Evolutionary conservation across 2,329 filamentous ascomycete species (phyloP).

Genomic region (Ophiosphaerella korrae): DNA sequence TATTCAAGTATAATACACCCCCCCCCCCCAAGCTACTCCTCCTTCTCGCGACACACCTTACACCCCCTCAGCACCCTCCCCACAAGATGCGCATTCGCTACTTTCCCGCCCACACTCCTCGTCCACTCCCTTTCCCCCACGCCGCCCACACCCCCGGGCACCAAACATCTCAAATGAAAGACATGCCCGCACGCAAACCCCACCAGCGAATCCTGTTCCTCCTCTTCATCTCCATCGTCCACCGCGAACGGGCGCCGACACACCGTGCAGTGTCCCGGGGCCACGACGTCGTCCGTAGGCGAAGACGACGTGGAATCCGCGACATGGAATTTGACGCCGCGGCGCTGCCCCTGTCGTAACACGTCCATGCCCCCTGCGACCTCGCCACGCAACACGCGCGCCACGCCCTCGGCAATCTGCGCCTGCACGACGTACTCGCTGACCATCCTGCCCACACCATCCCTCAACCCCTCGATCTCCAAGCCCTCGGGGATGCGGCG

Average conservation of each 20-base stretch:
- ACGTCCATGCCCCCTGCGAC: constrained; percentile 83
- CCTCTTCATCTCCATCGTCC: constrained; percentile 38
- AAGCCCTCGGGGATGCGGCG: constrained; percentile 89
- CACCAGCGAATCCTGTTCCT: constrained; percentile 66
- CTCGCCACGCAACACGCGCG: constrained; percentile 83
- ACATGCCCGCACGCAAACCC: constrained; percentile 84
- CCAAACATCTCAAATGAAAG: constrained; percentile 75
- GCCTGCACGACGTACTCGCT: constrained; percentile 95
- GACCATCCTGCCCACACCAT: constrained; percentile 88
- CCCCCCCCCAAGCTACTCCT: too few relatives aligned
- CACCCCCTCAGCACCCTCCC: constrained; percentile 64
- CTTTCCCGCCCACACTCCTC: constrained; percentile 68
- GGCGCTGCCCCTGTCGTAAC: constrained; percentile 77
- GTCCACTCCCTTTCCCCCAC: constrained; percentile 54
- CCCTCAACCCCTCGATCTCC: constrained; percentile 86
- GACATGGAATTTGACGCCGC: constrained; percentile 88
- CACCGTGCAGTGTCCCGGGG: constrained; percentile 42
- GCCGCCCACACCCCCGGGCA: constrained; percentile 55
- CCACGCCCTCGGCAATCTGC: constrained; percentile 88
- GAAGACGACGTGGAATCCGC: constrained; percentile 40
- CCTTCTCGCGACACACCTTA: constrained; percentile 41
- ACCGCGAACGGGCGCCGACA: constrained; percentile 40
- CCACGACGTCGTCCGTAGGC: constrained; percentile 27
- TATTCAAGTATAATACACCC: too few relatives aligned
- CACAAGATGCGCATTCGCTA: constrained; percentile 74